These are phyloP conservation scores for Chrysosporium queenslandicum DNA, from an alignment of 2,329 filamentous ascomycete species.

Conservation along the genomic window DNA sequence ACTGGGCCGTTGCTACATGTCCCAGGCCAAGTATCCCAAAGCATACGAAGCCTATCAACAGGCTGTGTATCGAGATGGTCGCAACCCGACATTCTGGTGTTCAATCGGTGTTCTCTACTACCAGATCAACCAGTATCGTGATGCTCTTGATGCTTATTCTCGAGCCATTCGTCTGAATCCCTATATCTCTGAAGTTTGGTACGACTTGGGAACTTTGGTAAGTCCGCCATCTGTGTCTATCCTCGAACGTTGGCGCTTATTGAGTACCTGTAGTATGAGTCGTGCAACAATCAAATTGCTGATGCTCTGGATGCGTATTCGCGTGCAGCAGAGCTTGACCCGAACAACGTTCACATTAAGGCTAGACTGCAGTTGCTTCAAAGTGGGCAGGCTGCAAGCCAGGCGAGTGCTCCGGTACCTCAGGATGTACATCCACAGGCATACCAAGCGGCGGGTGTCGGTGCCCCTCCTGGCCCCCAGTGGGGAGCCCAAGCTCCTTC, in stretches of 20 bases:
- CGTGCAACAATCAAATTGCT: constrained; percentile 95
- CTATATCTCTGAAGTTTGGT: constrained; percentile 98
- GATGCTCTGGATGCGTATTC: constrained; percentile 95
- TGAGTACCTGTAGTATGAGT: constrained; percentile 70
- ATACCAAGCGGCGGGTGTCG: constrained; percentile 73
- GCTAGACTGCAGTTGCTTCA: constrained; percentile 82
- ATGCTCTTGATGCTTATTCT: constrained; percentile 94
- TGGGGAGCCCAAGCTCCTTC: constrained; percentile 66
- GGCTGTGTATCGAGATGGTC: constrained; percentile 92
- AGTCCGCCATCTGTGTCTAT: constrained; percentile 32
- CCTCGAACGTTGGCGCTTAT: constrained; percentile 24
- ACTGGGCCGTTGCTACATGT: constrained; percentile 96
- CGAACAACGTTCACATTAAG: constrained; percentile 90
- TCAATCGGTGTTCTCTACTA: constrained; percentile 98
- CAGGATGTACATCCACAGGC: constrained; percentile 94
- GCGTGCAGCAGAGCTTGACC: constrained; percentile 87
- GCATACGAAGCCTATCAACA: constrained; percentile 98
- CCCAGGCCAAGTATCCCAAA: constrained; percentile 96
- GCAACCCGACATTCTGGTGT: constrained; percentile 98
- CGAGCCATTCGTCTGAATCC: constrained; percentile 93
- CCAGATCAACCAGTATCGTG: constrained; percentile 98
- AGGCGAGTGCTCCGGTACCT: constrained; percentile 59
- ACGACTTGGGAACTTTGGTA: constrained; percentile 90
- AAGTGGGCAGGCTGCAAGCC: constrained; percentile 65
- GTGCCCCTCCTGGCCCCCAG: constrained; percentile 74